A percentile compares a stretch with the other conserved stretches of the same genome.
These are phyloP conservation scores for Sporisorium reilianum DNA, from an alignment of 1,284 basidiomycete genomes.

Conservation along the genomic window DNA sequence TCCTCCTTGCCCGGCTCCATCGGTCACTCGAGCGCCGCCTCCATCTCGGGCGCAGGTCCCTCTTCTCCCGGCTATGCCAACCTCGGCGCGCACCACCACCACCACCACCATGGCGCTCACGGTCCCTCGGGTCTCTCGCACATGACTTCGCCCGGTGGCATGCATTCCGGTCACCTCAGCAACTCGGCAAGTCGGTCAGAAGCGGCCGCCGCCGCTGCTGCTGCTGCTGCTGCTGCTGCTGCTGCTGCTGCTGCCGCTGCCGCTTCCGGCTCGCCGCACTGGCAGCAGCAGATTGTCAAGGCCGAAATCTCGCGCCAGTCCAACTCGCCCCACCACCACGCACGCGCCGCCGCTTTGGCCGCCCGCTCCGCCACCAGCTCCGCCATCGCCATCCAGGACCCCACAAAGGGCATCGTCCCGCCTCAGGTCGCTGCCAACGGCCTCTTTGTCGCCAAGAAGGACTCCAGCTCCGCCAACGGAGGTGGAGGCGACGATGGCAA, in stretches of 20 bases:
- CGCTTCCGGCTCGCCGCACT: conserved; percentile 56
- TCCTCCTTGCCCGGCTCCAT: conserved; percentile 61
- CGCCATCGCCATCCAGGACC: conserved; percentile 70
- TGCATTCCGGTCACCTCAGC: conserved; percentile 50
- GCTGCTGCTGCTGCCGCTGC: conserved; percentile 41
- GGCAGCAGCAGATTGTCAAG: conserved; percentile 66
- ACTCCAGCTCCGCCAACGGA: conserved; percentile 38
- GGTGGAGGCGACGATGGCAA: conserved; percentile 41
- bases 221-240: conserved; percentile 37
- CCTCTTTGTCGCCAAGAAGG: conserved; percentile 66
- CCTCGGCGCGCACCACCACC: conserved; percentile 47
- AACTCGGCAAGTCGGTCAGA: conserved; percentile 33
- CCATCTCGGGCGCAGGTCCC: conserved; percentile 47
- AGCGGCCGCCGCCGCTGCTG: conserved; percentile 35
- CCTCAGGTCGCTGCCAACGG: conserved; percentile 69
- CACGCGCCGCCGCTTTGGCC: conserved; percentile 74
- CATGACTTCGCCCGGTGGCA: conserved; percentile 53
- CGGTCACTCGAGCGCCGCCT: conserved; percentile 46
- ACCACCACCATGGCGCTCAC: conserved; percentile 52
- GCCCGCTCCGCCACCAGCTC: conserved; percentile 72
- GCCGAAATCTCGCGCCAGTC: conserved; percentile 72
- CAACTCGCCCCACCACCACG: conserved; percentile 74
- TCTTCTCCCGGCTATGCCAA: conserved; percentile 58
- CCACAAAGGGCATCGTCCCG: conserved; percentile 70
- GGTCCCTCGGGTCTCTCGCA: conserved; percentile 54